These are phyloP conservation scores for Botrytis cinerea DNA, from an alignment of 2,329 filamentous ascomycete genomes.

Conservation along the genomic window DNA sequence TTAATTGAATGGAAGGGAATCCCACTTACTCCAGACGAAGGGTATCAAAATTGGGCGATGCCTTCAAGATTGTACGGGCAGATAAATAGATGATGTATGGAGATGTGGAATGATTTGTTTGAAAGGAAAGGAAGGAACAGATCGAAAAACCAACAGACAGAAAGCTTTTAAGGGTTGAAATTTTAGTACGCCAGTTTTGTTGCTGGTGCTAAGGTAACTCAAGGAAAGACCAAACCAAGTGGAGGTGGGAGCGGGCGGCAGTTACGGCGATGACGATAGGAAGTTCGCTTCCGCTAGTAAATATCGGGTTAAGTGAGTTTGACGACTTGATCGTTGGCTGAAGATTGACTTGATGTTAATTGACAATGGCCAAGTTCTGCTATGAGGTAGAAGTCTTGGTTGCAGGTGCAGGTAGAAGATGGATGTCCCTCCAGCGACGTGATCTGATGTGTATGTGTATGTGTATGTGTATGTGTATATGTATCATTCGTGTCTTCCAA, in stretches of 20 bases:
- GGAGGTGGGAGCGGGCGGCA: not conserved
- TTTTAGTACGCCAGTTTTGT: not conserved
- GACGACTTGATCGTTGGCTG: not conserved
- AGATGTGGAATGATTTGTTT: too few relatives aligned
- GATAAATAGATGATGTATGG: not conserved
- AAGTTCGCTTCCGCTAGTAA: not conserved
- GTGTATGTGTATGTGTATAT: too few relatives aligned
- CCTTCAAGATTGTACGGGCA: not conserved
- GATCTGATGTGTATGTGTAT: not conserved
- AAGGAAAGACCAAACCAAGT: not conserved
- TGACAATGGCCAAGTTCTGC: not conserved
- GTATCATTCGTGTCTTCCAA: not conserved
- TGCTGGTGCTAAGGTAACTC: not conserved
- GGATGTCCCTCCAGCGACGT: not conserved
- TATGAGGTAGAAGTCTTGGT: not conserved
- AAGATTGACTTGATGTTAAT: not conserved
- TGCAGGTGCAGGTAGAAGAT: not conserved
- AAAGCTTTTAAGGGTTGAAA: not conserved
- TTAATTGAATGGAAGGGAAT: not conserved
- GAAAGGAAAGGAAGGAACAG: not conserved
- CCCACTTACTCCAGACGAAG: not conserved
- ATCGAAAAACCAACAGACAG: not conserved
- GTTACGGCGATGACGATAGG: slow-evolving; percentile 3
- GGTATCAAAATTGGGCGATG: not conserved
- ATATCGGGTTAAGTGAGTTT: not conserved